Evolutionary conservation across 345 rosid genomes (phyloP).

Genomic region (Salix koriyanagi): DNA sequence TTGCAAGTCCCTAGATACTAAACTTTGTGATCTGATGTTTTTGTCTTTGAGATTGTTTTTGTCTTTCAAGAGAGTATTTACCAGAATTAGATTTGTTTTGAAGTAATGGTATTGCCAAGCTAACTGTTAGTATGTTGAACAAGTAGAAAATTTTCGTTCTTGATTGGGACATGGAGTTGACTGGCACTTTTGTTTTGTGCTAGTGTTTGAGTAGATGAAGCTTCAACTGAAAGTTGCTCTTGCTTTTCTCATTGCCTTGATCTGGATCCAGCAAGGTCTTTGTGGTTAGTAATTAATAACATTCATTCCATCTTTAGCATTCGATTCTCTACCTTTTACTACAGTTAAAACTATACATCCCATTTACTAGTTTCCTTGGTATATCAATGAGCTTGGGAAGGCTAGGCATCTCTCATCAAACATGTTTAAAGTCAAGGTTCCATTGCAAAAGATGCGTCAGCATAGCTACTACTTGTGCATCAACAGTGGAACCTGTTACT

Average conservation of each 20-base stretch:
- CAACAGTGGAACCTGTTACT: background rate
- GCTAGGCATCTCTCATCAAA: background rate
- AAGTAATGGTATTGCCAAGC: background rate
- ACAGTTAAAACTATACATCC: background rate
- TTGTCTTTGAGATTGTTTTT: background rate
- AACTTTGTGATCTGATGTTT: background rate
- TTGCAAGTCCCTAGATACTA: background rate
- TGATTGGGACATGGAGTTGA: slow-evolving; percentile 10
- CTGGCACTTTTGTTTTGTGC: slow-evolving; percentile 18
- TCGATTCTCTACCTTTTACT: background rate
- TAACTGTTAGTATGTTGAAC: slow-evolving; percentile 7
- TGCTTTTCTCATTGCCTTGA: slow-evolving; percentile 39
- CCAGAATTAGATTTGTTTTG: background rate
- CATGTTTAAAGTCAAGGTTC: background rate
- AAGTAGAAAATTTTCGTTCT: slow-evolving; percentile 2
- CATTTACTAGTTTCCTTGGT: background rate
- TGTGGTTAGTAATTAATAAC: slow-evolving; percentile 53
- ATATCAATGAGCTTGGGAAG: background rate
- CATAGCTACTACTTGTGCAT: background rate
- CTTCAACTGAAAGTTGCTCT: slow-evolving; percentile 39
- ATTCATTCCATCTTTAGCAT: slow-evolving; percentile 1
- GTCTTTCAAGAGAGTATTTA: background rate
- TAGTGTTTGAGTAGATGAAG: slow-evolving; percentile 51
- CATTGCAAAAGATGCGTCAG: background rate
- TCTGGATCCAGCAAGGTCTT: slow-evolving; percentile 52